Base-by-base conservation (phyloP, 164 flowering plant genomes). In the Vitis amurensis region DNA sequence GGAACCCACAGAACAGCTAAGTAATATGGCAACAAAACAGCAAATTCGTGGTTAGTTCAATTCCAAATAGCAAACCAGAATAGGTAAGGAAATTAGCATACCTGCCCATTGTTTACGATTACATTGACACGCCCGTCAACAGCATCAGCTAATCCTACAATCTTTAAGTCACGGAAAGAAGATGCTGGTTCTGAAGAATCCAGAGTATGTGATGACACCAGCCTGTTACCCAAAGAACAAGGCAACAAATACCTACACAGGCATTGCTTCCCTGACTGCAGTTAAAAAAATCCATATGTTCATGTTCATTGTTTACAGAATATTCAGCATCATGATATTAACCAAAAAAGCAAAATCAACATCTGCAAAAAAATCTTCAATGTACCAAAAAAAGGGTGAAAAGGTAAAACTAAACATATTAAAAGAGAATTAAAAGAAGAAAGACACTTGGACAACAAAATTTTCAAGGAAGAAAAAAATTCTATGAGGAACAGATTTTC, bases 211-310 rank as follows among this genome's bases (percentile, higher is more conserved):
- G 77, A 37, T 37, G 44, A 74, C 67, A 59, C 58, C 62, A 64
- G 77, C 52, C 64, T 74, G 60, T 77, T 74, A 64, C 76, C 76
- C 69, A 85, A 61, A 64, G 58, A 76, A 64, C 85, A 76, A 74
- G 97, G 91, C 73, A 92, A 65, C 64, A 75, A 29, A 78, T 86
- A 96, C 66, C 82, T 83, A 71, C 99, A 96, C 31, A 95, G 79
- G 81, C 98, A 91, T 65, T 85, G 92, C 75, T 85, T 84, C 73
- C 99, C 99, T 37, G 92, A 88, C 99, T 95, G 89, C 82, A 81
- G 57, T 49, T 52, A 50, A 50, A 61, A 70, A 62, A n/a, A 11
- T 11, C 57, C 48, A 67, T 12, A 57, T 58, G 50, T 13, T 37
- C 4, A 23, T 23, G 44, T 6, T 37, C 8, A 17, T 58, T 68